phyloP scores from a whole-genome alignment of 2,329 filamentous ascomycete species.

The Helicocarpus griseus region DNA sequence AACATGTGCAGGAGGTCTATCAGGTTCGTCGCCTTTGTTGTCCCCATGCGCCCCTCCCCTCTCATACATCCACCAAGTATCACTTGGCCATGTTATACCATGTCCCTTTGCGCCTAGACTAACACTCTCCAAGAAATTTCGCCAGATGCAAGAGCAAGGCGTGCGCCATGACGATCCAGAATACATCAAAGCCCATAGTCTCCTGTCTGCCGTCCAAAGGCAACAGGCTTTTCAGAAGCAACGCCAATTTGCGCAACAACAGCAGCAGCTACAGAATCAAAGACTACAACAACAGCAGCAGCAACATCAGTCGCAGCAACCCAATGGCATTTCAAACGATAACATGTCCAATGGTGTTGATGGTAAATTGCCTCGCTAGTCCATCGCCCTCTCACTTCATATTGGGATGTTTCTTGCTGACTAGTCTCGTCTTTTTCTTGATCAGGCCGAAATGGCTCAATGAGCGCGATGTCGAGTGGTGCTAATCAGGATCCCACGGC shows the following conservation, averaged over 20 bases:
- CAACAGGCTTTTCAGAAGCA: slow-evolving; percentile 51
- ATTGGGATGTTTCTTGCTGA: background rate
- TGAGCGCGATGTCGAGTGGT: slow-evolving; percentile 22
- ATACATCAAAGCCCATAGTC: slow-evolving; percentile 69
- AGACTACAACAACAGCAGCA: slow-evolving; percentile 36
- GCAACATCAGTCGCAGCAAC: slow-evolving; percentile 28
- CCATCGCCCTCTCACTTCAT: background rate
- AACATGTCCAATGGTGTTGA: slow-evolving; percentile 32
- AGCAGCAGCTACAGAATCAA: slow-evolving; percentile 36
- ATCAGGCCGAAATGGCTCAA: slow-evolving; percentile 28
- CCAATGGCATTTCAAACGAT: slow-evolving; percentile 28
- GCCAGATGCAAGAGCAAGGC: slow-evolving; percentile 78
- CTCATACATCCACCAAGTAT: slow-evolving; percentile 3
- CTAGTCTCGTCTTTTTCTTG: slow-evolving; percentile 4
- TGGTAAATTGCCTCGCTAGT: slow-evolving; percentile 21
- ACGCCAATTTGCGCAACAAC: slow-evolving; percentile 37
- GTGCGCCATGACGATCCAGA: slow-evolving; percentile 77
- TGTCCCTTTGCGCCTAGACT: slow-evolving; percentile 19
- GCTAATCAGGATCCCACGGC: slow-evolving; percentile 16
- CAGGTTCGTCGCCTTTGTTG: slow-evolving; percentile 27
- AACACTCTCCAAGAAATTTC: slow-evolving; percentile 59
- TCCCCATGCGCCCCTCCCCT: slow-evolving; percentile 4
- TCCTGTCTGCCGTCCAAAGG: slow-evolving; percentile 62
- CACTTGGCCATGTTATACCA: background rate
- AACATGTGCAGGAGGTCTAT: slow-evolving; percentile 66